Base-by-base conservation (phyloP, 2,329 filamentous ascomycete species). In the Sphaceloma murrayae region DNA sequence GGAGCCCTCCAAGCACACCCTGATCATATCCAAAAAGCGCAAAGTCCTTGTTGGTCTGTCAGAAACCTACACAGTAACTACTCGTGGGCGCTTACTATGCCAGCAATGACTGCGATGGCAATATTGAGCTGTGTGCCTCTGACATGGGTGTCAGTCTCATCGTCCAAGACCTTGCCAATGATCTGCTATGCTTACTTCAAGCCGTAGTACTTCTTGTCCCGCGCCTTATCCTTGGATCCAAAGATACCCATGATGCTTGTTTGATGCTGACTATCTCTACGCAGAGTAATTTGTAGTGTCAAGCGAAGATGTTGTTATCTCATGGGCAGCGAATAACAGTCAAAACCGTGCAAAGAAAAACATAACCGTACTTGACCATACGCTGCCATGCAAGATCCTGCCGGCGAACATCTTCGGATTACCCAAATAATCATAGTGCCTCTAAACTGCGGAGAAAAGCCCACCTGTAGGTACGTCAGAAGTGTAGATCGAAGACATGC, bases 61-160 rank as follows among this genome's bases (percentile, higher is more conserved):
- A 31, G 4, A 6, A 16, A 24, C 17, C 7, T 26, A 8, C 21
- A 19, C 9, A n/a, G n/a, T n/a, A n/a, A n/a, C n/a, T n/a, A n/a
- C n/a, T n/a, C n/a, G n/a, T n/a, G n/a, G 24, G 2, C 31, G 13
- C 34, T 19, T 48, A 66, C 65, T 46, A 65, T 56, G 29, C 65
- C 65, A 26, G 66, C 66, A 47, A 68, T 60, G 13, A 66, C 43
- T n/a, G 63, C 62, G 49, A 69, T 66, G 38, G 64, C 64, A 27
- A 66, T 54, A 46, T 65, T 62, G 29, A 68, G 59, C 22, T 31
- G 21, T 8, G 13, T 4, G 11, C 38, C 45, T 30, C 36, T 40
- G 22, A 17, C 11, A 4, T 16, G 5, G 17, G 22, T 38, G 11
- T 27, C 24, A 27, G 24, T 27, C 24, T 27, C 24, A n/a, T n/a